phyloP scores from a whole-genome alignment of 352 stramenopile species.

The Globisporangium paroecandrum region DNA sequence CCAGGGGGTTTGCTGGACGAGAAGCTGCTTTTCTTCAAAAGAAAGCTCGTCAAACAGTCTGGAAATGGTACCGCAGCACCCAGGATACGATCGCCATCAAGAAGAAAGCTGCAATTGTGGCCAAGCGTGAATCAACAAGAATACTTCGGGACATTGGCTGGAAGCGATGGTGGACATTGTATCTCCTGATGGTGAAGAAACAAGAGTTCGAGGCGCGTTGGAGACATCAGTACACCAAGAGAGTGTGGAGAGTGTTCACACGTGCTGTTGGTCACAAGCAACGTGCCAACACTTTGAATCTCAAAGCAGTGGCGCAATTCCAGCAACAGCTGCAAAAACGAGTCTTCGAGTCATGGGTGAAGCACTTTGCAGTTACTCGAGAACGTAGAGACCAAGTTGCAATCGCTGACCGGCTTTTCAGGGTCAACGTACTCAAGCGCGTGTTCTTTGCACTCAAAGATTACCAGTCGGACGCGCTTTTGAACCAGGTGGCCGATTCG shows the following conservation, averaged over 20 bases:
- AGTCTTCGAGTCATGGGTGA: neutral
- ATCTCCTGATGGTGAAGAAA: neutral
- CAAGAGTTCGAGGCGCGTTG: neutral
- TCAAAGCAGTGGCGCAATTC: neutral
- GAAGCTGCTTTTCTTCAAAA: neutral
- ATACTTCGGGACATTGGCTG: neutral
- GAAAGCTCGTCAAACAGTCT: neutral
- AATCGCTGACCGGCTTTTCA: neutral
- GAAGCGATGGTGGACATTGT: slow-evolving; percentile 7
- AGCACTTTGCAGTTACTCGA: neutral
- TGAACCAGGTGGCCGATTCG: neutral
- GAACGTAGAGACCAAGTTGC: neutral
- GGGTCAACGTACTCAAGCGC: neutral
- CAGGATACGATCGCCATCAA: neutral
- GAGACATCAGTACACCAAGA: neutral
- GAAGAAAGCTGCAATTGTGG: neutral
- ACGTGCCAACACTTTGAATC: neutral
- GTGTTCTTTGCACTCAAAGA: slow-evolving; percentile 1
- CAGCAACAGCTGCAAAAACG: neutral
- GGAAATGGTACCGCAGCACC: slow-evolving; percentile 5
- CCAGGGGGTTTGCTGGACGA: neutral
- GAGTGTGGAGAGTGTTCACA: slow-evolving; percentile 3
- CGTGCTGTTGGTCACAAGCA: neutral
- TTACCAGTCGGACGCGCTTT: slow-evolving; percentile 2
- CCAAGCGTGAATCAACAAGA: neutral